A percentile compares a stretch with the other conserved stretches of the same genome.
Evolutionary conservation across 2,329 filamentous ascomycete species (phyloP).

Genomic region (Rhynchosporium agropyri): DNA sequence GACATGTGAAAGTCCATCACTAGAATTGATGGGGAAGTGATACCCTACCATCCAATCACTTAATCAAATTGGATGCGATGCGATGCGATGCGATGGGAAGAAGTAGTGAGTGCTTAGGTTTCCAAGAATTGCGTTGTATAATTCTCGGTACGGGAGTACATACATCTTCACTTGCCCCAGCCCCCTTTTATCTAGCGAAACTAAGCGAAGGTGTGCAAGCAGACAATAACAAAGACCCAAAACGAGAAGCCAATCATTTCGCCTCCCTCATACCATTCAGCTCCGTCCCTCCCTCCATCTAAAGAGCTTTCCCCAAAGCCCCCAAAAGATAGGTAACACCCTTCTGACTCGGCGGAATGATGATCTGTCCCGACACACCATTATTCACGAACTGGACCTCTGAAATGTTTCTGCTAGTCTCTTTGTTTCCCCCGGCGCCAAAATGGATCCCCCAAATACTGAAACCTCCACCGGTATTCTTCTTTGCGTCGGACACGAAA

Average conservation of each 20-base stretch:
- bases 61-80: no score
- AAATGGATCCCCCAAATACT: conserved; percentile 25
- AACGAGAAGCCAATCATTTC: no score
- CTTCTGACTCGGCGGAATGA: not conserved
- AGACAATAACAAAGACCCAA: no score
- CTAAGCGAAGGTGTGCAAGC: no score
- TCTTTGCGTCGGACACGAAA: conserved; percentile 20
- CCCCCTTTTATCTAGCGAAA: no score
- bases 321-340: conserved; percentile 10
- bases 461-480: conserved; percentile 11
- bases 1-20: conserved; percentile 9
- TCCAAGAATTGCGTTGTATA: no score
- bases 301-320: conserved; percentile 13
- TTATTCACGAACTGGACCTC: conserved; percentile 15
- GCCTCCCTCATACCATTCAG: not conserved
- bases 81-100: no score
- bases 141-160: no score
- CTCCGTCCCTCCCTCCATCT: not conserved
- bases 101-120: no score
- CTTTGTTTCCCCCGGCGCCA: conserved; percentile 17
- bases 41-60: no score
- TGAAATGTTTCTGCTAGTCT: conserved; percentile 12
- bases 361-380: conserved; percentile 6
- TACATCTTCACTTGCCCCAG: no score
- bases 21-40: not conserved